These are phyloP conservation scores for Nitzschia inconspicua DNA, from an alignment of 108 stramenopile species.

Conservation along the genomic window DNA sequence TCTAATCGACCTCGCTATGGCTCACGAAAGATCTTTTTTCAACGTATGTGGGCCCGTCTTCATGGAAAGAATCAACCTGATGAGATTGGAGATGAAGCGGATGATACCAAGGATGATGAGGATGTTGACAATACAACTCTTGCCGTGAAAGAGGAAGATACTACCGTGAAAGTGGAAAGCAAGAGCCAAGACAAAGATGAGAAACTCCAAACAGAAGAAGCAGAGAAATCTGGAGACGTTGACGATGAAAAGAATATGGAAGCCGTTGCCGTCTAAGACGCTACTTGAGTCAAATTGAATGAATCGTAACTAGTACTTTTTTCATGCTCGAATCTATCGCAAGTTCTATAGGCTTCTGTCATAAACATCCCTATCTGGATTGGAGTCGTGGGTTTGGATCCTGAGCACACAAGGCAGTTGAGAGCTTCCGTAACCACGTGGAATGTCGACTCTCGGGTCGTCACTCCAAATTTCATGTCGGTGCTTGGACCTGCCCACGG, in stretches of 20 bases:
- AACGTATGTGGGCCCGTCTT: constrained; percentile 65
- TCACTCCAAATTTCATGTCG: no score
- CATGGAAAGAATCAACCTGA: constrained; percentile 32
- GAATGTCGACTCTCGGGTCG: no score
- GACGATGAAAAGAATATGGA: neutral
- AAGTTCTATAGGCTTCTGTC: no score
- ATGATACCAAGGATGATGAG: constrained; percentile 4
- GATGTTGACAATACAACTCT: neutral
- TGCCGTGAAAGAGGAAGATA: neutral
- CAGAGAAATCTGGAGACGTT: constrained; percentile 1
- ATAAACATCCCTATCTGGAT: no score
- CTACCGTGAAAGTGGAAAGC: neutral
- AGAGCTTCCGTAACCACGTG: no score
- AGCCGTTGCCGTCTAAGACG: no score
- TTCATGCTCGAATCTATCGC: no score
- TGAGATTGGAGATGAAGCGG: constrained; percentile 17
- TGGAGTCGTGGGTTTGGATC: no score
- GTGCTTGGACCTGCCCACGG: no score
- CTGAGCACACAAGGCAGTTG: no score
- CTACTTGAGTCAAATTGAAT: no score
- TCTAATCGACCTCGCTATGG: constrained; percentile 67
- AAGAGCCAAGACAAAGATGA: constrained; percentile 1
- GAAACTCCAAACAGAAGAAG: neutral
- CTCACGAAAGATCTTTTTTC: constrained; percentile 73
- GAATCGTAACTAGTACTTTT: no score